Base-by-base conservation (phyloP, 2,329 filamentous ascomycete species). In the Trichoderma atroviride region DNA sequence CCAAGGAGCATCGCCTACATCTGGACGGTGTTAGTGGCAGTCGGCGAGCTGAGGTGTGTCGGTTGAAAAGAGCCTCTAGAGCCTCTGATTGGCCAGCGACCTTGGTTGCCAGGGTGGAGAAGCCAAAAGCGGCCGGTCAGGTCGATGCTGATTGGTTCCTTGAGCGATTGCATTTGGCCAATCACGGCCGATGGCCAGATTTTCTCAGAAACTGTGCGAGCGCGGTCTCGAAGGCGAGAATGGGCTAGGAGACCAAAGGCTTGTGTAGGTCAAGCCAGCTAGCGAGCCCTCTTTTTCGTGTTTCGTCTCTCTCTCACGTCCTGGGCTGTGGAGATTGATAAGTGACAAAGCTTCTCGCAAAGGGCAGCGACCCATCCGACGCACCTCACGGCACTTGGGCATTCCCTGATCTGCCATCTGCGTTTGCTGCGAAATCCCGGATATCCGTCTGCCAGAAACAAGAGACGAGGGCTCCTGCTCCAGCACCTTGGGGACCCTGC, bases 41-140 rank as follows among this genome's bases (percentile, higher is more conserved):
- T 58, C 70, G 72, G 73, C 75, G 74, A 77, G 74, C 75, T 77
- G 75, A 79, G 77, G 77, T 75, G 74, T 78, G 75, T 77, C 74
- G 75, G 72, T 72, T 71, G 72, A 63, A 78, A 72, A 77, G 69
- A 69, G 74, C 74, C 61, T 61, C 62, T 78, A 71, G 70, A 73
- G 68, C 58, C 35, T 61, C 69, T 78, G 73, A 80, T 80, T 80
- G 78, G 78, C 29, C 53, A 43, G 53, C 70, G 70, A 43, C 40
- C 50, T 68, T 56, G 58, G 73, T 72, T 72, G 70, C 71, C 67
- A 57, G 53, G 61, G 74, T 75, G 73, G 74, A 70, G 74, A 72
- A 66, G 69, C 58, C 68, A 57, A 72, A 66, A 70, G 67, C 71
- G 64, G 64, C 58, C 67, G 70, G 68, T 59, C 68, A 56, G 31